phyloP scores from a whole-genome alignment of 1,139 yeast species.

The Candida sanyaensis region DNA sequence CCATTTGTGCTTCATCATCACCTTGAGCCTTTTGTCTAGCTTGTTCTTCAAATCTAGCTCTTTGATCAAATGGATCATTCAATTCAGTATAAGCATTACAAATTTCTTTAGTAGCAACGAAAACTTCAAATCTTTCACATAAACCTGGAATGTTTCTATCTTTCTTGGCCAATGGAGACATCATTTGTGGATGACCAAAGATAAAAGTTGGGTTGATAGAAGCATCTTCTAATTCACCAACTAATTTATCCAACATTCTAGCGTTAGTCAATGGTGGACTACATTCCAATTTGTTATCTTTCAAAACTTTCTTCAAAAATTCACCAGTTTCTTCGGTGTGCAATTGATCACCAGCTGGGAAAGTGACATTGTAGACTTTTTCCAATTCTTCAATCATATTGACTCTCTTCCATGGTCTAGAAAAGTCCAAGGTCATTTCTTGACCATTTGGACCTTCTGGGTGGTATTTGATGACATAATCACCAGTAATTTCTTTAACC shows the following conservation, averaged over 20 bases:
- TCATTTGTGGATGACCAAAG: conserved; percentile 99
- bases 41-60: conserved; percentile 97
- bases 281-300: conserved; percentile 84
- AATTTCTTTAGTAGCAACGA: conserved; percentile 97
- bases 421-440: conserved; percentile 78
- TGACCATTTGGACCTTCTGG: conserved; percentile 84
- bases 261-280: conserved; percentile 97
- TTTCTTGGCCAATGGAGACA: conserved; percentile 98
- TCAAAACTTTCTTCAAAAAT: conserved; percentile 79
- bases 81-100: conserved; percentile 98
- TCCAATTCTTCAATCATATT: conserved; percentile 97
- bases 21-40: conserved; percentile 98
- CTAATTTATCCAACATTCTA: conserved; percentile 97
- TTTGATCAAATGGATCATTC: conserved; percentile 98
- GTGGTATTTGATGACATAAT: conserved; percentile 81
- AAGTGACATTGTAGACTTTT: conserved; percentile 78
- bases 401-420: conserved; percentile 98
- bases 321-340: conserved; percentile 93
- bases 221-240: conserved; percentile 90
- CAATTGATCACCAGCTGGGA: conserved; percentile 94
- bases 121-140: conserved; percentile 98
- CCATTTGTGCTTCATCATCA: conserved; percentile 97
- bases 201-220: conserved; percentile 97
- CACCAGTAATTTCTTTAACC: conserved; percentile 95
- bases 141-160: conserved; percentile 90